Base-by-base conservation (phyloP, 208 protist species). In the Phytomonas serpens region DNA sequence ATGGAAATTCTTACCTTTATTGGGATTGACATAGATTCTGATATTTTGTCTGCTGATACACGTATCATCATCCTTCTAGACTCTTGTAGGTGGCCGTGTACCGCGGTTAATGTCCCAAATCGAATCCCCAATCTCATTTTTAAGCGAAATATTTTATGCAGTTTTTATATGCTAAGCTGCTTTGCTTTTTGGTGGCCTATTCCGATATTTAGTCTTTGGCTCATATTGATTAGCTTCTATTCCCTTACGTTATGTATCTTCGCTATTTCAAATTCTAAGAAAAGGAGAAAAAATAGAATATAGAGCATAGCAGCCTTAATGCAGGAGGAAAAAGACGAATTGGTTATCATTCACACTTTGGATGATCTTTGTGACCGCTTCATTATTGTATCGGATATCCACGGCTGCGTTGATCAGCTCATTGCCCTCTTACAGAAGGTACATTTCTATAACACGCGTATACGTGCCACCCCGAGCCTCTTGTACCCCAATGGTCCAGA, bases 321-420 rank as follows among this genome's bases (percentile, higher is more conserved):
- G 9, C 6, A 1, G 16, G 40, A 51, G 40, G 40, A 11, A 0
- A 23, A 66, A 23, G 16, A n/a, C 2, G 62, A 66, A 66, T 34
- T 34, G 1, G 32, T 11, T 66, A 66, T 66, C 10, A 66, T 40
- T 66, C 16, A 66, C 10, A 66, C 62, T 66, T 66, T 34, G 32
- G 16, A 66, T 66, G 4, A 11, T 10, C 30, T 71, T 3, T 33
- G 64, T 4, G 87, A 81, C 0, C 79, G 86, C 1, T 70, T 83
- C 51, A 66, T 95, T 37, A 77, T 95, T 66, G 47, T 97, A 23
- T 87, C 89, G 30, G 92, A 95, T 74, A 73, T 94, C 13, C 88
- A 95, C 65, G 92, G 90, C 63, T 95, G 92, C 72, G 42, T 80
- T 3, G 67, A 82, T 1, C 70, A 87, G 36, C 76, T 94, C 33